A percentile compares a stretch with the other conserved stretches of the same genome.
These are phyloP conservation scores for Saccharomyces kudriavzevii DNA, from an alignment of 805 yeast genomes.

Conservation along the genomic window DNA sequence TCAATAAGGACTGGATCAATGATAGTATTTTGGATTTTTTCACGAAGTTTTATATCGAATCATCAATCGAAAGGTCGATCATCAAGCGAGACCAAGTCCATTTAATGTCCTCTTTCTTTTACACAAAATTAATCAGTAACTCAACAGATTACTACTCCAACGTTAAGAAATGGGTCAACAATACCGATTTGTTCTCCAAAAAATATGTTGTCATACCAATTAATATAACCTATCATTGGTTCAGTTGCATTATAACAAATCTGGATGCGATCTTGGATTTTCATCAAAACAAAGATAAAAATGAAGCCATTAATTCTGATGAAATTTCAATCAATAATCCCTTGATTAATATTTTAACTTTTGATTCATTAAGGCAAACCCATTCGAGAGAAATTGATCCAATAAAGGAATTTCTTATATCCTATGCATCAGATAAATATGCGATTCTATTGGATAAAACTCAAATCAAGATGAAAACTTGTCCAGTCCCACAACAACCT, in stretches of 20 bases:
- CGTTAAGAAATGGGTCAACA: constrained; percentile 71
- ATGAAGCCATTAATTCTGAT: constrained; percentile 2
- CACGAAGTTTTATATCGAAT: constrained; percentile 48
- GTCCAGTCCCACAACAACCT: constrained; percentile 71
- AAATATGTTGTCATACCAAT: constrained; percentile 70
- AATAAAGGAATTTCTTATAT: constrained; percentile 49
- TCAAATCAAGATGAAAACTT: constrained; percentile 41
- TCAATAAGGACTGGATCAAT: constrained; percentile 80
- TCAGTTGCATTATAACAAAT: constrained; percentile 61
- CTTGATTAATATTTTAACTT: constrained; percentile 41
- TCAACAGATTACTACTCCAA: constrained; percentile 43
- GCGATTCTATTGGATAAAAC: constrained; percentile 38
- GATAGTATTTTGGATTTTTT: constrained; percentile 85
- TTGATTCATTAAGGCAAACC: constrained; percentile 65
- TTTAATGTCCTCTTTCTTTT: constrained; percentile 79
- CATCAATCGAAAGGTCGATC: constrained; percentile 24
- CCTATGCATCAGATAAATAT: constrained; percentile 62
- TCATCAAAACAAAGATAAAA: constrained; percentile 4
- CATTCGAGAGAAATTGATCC: constrained; percentile 48
- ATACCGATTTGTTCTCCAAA: constrained; percentile 52
- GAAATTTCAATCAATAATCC: constrained; percentile 16
- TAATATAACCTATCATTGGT: constrained; percentile 81
- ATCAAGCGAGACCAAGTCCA: constrained; percentile 34
- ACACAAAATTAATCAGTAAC: constrained; percentile 47
- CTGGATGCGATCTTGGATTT: constrained; percentile 29